Evolutionary conservation across 2,329 filamentous ascomycete genomes (phyloP).

Genomic region (Penicillium aurantiogriseum): DNA sequence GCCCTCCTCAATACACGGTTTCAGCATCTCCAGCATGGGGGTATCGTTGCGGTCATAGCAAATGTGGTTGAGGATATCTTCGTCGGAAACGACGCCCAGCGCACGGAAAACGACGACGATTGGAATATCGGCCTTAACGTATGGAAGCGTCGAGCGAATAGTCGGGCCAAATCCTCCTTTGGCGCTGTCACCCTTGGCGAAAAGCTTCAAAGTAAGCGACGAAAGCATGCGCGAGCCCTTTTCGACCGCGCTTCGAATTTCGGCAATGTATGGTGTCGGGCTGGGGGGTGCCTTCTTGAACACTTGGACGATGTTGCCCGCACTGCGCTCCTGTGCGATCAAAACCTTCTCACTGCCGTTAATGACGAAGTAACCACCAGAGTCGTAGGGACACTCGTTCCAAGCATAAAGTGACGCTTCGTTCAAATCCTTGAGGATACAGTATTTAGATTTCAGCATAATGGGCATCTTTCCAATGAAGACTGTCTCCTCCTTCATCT

Average conservation of each 20-base stretch:
- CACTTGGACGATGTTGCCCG: slow-evolving; percentile 97
- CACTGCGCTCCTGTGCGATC: slow-evolving; percentile 95
- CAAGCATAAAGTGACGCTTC: slow-evolving; percentile 86
- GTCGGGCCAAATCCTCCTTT: slow-evolving; percentile 80
- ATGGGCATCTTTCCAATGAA: slow-evolving; percentile 96
- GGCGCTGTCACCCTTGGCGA: slow-evolving; percentile 76
- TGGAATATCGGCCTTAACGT: slow-evolving; percentile 89
- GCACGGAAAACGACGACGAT: slow-evolving; percentile 95
- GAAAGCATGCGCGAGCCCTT: slow-evolving; percentile 95
- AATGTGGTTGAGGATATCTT: slow-evolving; percentile 97
- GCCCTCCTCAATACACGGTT: slow-evolving; percentile 94
- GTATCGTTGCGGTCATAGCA: slow-evolving; percentile 94
- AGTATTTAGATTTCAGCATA: slow-evolving; percentile 97
- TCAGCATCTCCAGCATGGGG: slow-evolving; percentile 95
- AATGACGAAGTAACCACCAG: slow-evolving; percentile 98
- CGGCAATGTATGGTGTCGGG: slow-evolving; percentile 87
- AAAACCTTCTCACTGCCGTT: slow-evolving; percentile 98
- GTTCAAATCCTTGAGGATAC: slow-evolving; percentile 77
- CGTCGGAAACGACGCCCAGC: slow-evolving; percentile 91
- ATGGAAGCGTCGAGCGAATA: slow-evolving; percentile 86
- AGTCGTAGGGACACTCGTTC: slow-evolving; percentile 97
- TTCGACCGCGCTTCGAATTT: slow-evolving; percentile 94
- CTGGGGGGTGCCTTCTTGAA: slow-evolving; percentile 97
- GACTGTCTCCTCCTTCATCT: slow-evolving; percentile 67
- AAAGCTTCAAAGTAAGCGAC: slow-evolving; percentile 85